Base-by-base conservation (phyloP, 306 rosid genomes). In the Cucumis cinereus region DNA sequence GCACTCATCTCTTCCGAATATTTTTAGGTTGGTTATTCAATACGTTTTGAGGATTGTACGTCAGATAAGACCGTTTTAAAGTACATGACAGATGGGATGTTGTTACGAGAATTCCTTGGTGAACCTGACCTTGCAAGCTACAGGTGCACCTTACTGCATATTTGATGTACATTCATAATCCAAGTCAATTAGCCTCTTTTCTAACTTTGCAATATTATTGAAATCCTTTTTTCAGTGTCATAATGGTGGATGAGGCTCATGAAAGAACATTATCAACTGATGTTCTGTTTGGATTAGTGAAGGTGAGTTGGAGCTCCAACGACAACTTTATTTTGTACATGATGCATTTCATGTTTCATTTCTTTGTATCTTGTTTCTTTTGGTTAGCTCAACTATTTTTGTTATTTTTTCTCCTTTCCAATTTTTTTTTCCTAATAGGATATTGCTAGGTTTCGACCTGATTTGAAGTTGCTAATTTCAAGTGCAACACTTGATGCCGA, bases 211-310 rank as follows among this genome's bases (percentile, higher is more conserved):
- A 74, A 82, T 61, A 77, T 75, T 26, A 79, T 80, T 50, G 77
- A 62, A 54, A 74, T 83, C 55, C 75, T 40, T 24, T 82, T 80
- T 80, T 82, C 5, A 94, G 99, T 88, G 97, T 94, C 81, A 89
- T 92, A 81, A 94, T 94, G 99, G 96, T 94, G 90, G 99, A 94
- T 77, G 99, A 94, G 93, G 99, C 97, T 85, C 99, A 94, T 71
- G 99, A 94, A 86, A 89, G 99, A 73, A 94, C 99, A 77, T 96
- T 94, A 66, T 94, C 99, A 74, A 94, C 99, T 59, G 97, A 94
- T 86, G 89, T 94, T 66, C 85, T 94, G 74, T 94, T 94, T 87
- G 99, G 95, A 50, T 83, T 94, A 70, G 99, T 94, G 55, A 94
- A 94, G 90, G 97, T 91, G 79, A 83, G 93, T 57, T 2, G 41